Conservation (phyloP, 148 eudicot species). For the Dysphania ambrosioides region DNA sequence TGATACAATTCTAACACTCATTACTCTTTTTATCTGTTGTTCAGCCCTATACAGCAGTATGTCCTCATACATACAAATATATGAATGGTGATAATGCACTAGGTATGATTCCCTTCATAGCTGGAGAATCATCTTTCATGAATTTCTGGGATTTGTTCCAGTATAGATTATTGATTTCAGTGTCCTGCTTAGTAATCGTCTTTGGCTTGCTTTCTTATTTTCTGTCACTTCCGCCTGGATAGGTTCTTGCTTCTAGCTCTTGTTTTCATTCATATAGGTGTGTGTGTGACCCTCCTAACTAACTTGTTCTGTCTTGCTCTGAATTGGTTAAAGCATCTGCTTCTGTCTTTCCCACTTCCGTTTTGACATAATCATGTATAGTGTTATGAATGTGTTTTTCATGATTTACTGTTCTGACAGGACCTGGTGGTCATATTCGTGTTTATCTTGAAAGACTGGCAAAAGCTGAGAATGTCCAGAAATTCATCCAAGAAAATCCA, state of each 20-base stretch:
- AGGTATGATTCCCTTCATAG: slow-evolving; percentile 41
- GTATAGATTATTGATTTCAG: not conserved
- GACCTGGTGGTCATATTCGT: slow-evolving; percentile 61
- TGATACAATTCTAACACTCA: slow-evolving; percentile 3
- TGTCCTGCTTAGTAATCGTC: not conserved
- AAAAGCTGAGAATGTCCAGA: slow-evolving; percentile 52
- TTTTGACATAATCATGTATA: too few species aligned
- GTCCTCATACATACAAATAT: slow-evolving; percentile 54
- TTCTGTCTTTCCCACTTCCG: too few species aligned
- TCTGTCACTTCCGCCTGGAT: not conserved
- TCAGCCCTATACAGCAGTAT: slow-evolving; percentile 70
- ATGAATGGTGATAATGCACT: slow-evolving; percentile 48
- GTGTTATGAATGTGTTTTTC: not conserved
- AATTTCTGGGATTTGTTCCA: not conserved
- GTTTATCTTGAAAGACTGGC: slow-evolving; percentile 58
- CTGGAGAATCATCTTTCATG: not conserved
- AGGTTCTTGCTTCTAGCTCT: not conserved
- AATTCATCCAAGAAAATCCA: slow-evolving; percentile 55
- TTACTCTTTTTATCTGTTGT: slow-evolving; percentile 5
- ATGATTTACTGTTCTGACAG: slow-evolving; percentile 29
- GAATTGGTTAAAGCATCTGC: too few species aligned
- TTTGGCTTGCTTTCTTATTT: not conserved
- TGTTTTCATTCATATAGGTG: not conserved
- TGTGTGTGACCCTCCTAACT: too few species aligned
- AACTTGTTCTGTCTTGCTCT: too few species aligned